Conservation (phyloP, 257 asterid species). For the Penstemon barbatus region DNA sequence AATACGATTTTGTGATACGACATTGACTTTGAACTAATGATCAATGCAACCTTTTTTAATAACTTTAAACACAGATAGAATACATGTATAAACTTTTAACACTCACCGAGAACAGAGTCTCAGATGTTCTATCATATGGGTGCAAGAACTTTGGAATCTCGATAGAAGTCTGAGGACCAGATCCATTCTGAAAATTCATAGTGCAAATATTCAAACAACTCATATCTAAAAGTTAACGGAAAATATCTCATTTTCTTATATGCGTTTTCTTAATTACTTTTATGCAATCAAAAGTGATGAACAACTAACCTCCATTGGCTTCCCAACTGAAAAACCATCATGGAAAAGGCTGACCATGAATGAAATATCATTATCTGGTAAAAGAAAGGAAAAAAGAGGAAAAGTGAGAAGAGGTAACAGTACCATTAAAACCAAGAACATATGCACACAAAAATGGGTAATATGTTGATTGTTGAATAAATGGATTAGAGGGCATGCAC, state of each 20-base stretch:
- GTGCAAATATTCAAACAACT: constrained; percentile 23
- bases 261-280: constrained; percentile 6
- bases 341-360: constrained; percentile 74
- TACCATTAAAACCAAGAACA: neutral
- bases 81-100: constrained; percentile 14
- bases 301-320: constrained; percentile 67
- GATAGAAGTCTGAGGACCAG: constrained; percentile 44
- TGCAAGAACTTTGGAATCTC: constrained; percentile 71
- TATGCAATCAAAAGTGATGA: constrained; percentile 21
- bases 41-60: neutral
- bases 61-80: constrained; percentile 7
- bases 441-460: neutral
- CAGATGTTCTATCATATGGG: constrained; percentile 91
- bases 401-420: neutral
- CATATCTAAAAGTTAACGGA: constrained; percentile 3
- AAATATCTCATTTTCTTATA: constrained; percentile 4
- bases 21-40: neutral
- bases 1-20: neutral
- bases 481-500: constrained; percentile 16
- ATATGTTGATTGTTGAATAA: neutral
- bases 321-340: constrained; percentile 81
- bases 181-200: constrained; percentile 53
- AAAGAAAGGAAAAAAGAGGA: constrained; percentile 20
- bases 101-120: constrained; percentile 85
- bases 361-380: constrained; percentile 72